Base-by-base conservation (phyloP, 345 rosid genomes). In the Lepidium didymum region DNA sequence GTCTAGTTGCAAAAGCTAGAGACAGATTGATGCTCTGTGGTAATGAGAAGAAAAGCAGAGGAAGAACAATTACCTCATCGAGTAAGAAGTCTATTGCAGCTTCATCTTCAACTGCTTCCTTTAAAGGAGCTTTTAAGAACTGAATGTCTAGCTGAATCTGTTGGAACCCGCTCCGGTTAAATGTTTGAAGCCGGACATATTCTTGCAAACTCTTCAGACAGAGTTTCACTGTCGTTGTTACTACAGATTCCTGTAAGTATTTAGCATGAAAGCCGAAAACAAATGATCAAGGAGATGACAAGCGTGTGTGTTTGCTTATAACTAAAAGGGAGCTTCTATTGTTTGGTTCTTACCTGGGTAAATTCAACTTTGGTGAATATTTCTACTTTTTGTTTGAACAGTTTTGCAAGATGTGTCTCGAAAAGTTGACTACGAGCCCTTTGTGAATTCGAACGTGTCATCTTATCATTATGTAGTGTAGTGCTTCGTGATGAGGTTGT, bases 111-210 rank as follows among this genome's bases (percentile, higher is more conserved):
- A 79, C 87, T 29, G 71, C 62, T 64, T 91, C 96, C 71, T 80
- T 89, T 16, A 89, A 56, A 15, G 95, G 89, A 60, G 69, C 72
- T 82, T 96, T 84, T 43, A 94, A 75, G 80, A 87, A 94, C 74
- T 89, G 99, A 79, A 94, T 81, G 78, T 94, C 99, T 76, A 94
- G 66, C 79, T 91, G 99, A 77, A 91, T 94, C 77, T 94, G 99
- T 80, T 94, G 99, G 79, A 94, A 91, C 62, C 99, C 99, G 64
- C 97, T 89, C 46, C 97, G 78, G 72, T 91, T 91, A 74, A 91
- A 86, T 37, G 99, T 91, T 75, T 89, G 93, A 35, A 94, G 90
- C 34, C 99, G 81, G 15, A 87, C 97, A 80, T 83, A 89, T 82
- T 95, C 97, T 87, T 82, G 96, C 69, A 91, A 77, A 79, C 97